Percentiles rank a stretch among this genome's conserved stretches.
Evolutionary conservation across 192 early-diverging fungal species (phyloP).

Genomic region (Backusella sp.): DNA sequence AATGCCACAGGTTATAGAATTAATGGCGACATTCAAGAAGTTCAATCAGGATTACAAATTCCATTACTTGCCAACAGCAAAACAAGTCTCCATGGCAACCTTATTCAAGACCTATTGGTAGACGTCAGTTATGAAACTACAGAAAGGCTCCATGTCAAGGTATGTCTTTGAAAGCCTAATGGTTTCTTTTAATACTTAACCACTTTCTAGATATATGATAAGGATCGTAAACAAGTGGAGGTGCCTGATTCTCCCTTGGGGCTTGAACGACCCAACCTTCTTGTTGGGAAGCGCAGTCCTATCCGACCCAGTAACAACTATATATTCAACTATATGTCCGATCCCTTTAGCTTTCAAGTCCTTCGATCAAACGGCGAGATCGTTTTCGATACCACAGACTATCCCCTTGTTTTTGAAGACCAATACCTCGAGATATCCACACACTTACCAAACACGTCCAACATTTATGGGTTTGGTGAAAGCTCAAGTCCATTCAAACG

Average conservation of each 20-base stretch:
- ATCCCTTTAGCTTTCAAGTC: conserved; percentile 45
- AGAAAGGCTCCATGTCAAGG: conserved; percentile 52
- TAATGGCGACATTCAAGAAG: not conserved
- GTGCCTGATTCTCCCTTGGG: conserved; percentile 28
- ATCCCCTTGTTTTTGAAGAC: conserved; percentile 59
- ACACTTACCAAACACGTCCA: conserved; percentile 48
- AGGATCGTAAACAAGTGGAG: conserved; percentile 2
- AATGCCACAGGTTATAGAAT: not conserved
- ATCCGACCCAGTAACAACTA: conserved; percentile 11
- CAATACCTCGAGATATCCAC: conserved; percentile 67
- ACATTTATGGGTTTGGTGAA: conserved; percentile 71
- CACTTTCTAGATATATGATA: conserved; percentile 18
- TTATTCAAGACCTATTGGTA: conserved; percentile 42
- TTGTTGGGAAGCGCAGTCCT: not conserved
- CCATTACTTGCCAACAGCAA: not conserved
- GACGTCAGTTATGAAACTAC: conserved; percentile 50
- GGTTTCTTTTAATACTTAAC: not conserved
- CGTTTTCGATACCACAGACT: conserved; percentile 41
- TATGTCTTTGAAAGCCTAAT: conserved; percentile 11
- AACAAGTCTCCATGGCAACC: conserved; percentile 36
- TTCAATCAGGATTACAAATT: conserved; percentile 3
- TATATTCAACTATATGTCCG: conserved; percentile 21
- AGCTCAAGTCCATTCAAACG: conserved; percentile 53
- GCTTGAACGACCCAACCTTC: conserved; percentile 7
- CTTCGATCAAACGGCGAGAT: conserved; percentile 31